phyloP scores from a whole-genome alignment of 768 basidiomycete species.

The Trichaptum fuscoviolaceum region DNA sequence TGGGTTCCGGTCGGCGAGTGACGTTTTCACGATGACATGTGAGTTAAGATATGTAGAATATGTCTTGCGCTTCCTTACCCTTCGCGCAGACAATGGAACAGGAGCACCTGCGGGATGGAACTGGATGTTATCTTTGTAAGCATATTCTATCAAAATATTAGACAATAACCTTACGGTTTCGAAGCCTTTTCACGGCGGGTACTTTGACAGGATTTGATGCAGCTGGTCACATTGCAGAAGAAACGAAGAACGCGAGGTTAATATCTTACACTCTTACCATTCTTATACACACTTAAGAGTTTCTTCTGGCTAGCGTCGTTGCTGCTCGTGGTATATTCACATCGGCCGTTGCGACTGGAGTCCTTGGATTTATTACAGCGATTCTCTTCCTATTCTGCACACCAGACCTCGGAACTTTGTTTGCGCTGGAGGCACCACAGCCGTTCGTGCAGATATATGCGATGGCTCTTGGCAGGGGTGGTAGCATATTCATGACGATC shows the following conservation, averaged over 20 bases:
- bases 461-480: constrained; percentile 72
- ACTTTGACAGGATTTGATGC: constrained; percentile 91
- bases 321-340: constrained; percentile 80
- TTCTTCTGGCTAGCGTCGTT: constrained; percentile 43
- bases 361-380: constrained; percentile 72
- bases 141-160: constrained; percentile 13
- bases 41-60: constrained; percentile 19
- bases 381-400: constrained; percentile 84
- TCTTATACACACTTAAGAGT: background rate
- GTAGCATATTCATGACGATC: constrained; percentile 82
- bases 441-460: constrained; percentile 89
- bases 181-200: constrained; percentile 79
- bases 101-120: constrained; percentile 87
- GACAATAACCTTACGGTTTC: background rate
- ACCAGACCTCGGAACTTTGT: constrained; percentile 71
- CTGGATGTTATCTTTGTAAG: constrained; percentile 83
- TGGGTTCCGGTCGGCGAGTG: constrained; percentile 78
- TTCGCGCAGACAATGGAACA: constrained; percentile 77
- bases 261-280: constrained; percentile 6
- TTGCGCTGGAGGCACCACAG: constrained; percentile 76
- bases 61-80: background rate
- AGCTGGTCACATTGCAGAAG: constrained; percentile 82
- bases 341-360: constrained; percentile 72
- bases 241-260: constrained; percentile 78
- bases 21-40: constrained; percentile 83